Evolutionary conservation across 2,329 filamentous ascomycete species (phyloP), one percentile per base, ranked within the genome.

Genomic region (Capronia coronata): DNA sequence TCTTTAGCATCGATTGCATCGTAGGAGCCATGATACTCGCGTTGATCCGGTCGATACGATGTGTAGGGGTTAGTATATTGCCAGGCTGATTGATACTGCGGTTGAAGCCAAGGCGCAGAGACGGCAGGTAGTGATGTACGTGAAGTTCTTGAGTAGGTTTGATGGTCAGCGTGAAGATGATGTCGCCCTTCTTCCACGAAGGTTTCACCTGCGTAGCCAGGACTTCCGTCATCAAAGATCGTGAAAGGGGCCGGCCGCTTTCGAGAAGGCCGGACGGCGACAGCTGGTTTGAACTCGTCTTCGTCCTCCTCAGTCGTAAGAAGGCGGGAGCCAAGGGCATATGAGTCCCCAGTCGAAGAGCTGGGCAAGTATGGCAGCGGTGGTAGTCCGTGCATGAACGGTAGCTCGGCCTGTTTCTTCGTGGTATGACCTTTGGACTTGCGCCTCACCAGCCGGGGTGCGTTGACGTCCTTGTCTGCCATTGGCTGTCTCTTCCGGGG

Each of bases 171-270:
- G 8, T 52, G 51, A 9, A 55, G 34, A 6, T 52, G 51, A 34
- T 52, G 50, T 34, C 45, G 46, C 14, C 23, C 38, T 23, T 42
- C 44, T 18, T 46, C 39, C 25, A 34, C 30, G 7, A 45, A 34
- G n/a, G 32, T 35, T 11, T 10, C 46, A 14, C 21, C 34, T 34
- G 47, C 40, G 18, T 52, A 51, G 19, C 42, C 47, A 11, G 54
- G 56, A 25, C 51, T 53, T 57, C 52, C 56, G 46, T 73, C 71
- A 19, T 63, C 62, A 51, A 69, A 72, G 30, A 73, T 59, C 6
- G 61, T 48, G 48, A 72, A 64, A 3, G 60, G 63, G 41, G 58
- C 54, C 18, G 61, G 58, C 30, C 62, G 52, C 46, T 61, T 65
- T 37, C 62, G 61, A 23, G 60, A 59, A 30, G 41, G 37, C 46